These are phyloP conservation scores for Plasmopara halstedii DNA, from an alignment of 352 stramenopile species.

Conservation along the genomic window DNA sequence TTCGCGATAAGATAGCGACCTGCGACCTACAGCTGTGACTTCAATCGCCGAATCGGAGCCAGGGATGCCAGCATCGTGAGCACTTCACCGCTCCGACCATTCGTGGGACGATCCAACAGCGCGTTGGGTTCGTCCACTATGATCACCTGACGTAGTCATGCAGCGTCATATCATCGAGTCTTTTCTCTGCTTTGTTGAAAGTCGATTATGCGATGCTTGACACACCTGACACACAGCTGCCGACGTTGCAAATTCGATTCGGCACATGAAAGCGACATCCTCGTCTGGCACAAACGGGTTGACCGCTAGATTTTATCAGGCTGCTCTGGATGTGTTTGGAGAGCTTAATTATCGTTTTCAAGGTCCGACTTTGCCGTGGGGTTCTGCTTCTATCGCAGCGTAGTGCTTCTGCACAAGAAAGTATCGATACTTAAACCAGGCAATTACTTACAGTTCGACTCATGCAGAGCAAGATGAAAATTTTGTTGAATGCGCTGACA, in stretches of 20 bases:
- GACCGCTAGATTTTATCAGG: not conserved
- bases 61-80: too few relatives aligned
- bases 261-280: not conserved
- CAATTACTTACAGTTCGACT: not conserved
- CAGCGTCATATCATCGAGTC: not conserved
- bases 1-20: too few relatives aligned
- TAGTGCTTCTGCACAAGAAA: not conserved
- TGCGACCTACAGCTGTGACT: too few relatives aligned
- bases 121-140: too few relatives aligned
- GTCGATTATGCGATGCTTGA: not conserved
- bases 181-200: not conserved
- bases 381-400: not conserved
- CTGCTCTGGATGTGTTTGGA: not conserved
- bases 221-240: not conserved
- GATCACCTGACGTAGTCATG: too few relatives aligned
- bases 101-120: too few relatives aligned
- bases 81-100: too few relatives aligned
- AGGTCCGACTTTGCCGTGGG: too few relatives aligned
- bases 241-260: not conserved
- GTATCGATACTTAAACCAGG: not conserved
- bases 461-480: not conserved
- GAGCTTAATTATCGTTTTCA: too few relatives aligned
- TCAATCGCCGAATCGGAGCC: too few relatives aligned
- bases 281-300: not conserved
- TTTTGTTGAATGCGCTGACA: not conserved